Percentiles rank a stretch among this genome's conserved stretches.
These are phyloP conservation scores for Colletotrichum orchidophilum DNA, from an alignment of 2,329 filamentous ascomycete genomes.

Conservation along the genomic window DNA sequence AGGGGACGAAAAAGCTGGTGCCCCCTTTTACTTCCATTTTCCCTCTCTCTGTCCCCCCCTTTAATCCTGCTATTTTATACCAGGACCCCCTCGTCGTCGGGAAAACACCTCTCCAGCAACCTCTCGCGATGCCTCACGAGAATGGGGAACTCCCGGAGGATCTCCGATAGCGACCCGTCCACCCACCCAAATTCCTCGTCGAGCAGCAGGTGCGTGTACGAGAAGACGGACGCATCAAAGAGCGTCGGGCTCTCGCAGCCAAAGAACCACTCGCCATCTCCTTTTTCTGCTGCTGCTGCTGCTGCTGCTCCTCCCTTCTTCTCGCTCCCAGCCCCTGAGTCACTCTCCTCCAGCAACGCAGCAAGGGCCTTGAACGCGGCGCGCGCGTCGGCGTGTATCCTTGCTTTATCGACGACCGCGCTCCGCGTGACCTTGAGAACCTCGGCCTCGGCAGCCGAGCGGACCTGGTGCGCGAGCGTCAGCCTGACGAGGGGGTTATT, in stretches of 20 bases:
- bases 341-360: conserved; percentile 47
- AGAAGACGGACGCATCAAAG: conserved; percentile 90
- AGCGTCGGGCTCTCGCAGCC: conserved; percentile 66
- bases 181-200: conserved; percentile 71
- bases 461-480: conserved; percentile 72
- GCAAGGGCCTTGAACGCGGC: conserved; percentile 59
- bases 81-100: conserved; percentile 13
- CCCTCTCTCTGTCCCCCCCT: not conserved
- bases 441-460: conserved; percentile 77
- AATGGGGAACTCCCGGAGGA: conserved; percentile 66
- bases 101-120: conserved; percentile 39
- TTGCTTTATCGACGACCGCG: conserved; percentile 42
- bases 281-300: not conserved
- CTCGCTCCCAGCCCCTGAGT: conserved; percentile 5
- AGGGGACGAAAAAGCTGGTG: not conserved
- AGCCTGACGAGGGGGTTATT: conserved; percentile 69
- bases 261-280: conserved; percentile 57
- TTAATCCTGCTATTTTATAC: not conserved
- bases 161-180: conserved; percentile 66
- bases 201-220: conserved; percentile 85
- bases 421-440: conserved; percentile 70
- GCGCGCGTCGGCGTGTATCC: conserved; percentile 54
- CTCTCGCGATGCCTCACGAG: conserved; percentile 61
- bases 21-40: not conserved
- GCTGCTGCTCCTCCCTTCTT: not conserved